Evolutionary conservation across 176 grass and related monocot species (phyloP), one percentile per base, ranked within the genome.

Genomic region (Olyra latifolia): DNA sequence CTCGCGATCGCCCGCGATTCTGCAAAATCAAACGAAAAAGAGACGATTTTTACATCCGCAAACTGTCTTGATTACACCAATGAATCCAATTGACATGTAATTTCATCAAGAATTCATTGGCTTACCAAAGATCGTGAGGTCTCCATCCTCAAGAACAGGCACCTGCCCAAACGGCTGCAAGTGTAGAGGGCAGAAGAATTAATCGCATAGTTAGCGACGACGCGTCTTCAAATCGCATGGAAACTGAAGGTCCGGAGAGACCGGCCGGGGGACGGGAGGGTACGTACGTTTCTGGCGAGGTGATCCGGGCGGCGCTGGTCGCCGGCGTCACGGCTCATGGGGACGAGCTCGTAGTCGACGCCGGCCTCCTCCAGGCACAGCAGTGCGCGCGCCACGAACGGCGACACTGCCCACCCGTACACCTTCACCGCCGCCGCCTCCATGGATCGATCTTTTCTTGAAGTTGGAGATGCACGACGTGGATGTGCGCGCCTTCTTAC

Each of bases 341-440:
- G 59, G 48, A 87, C 81, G 70, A 87, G 24, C 49, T 90, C 72
- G 41, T 90, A 87, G 28, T 74, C 50, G 1, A 55, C 84, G 35
- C 76, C 81, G 59, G 83, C 77, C 84, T 93, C 88, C 91, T 90
- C 84, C 66, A 93, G 81, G 81, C 80, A 62, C 45, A 88, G 35
- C 63, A 93, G 56, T 80, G 77, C 84, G 7, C 46, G 77, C 48
- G 74, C 68, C 5, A 84, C 88, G 76, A 83, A 84, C 44, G 87
- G 86, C 17, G 91, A 80, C 61, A 68, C 65, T 5, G 50, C 13
- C 46, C 15, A 22, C 19, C 87, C 90, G 74, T 86, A 89, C 32
- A 92, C 28, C 68, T 89, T 92, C 50, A 76, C 10, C 49, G 39
- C 30, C 75, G 17, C 23, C 1, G 25, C 43, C 25, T 28, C 1